Base-by-base conservation (phyloP, 2,329 filamentous ascomycete species). In the Fusarium xylarioides region DNA sequence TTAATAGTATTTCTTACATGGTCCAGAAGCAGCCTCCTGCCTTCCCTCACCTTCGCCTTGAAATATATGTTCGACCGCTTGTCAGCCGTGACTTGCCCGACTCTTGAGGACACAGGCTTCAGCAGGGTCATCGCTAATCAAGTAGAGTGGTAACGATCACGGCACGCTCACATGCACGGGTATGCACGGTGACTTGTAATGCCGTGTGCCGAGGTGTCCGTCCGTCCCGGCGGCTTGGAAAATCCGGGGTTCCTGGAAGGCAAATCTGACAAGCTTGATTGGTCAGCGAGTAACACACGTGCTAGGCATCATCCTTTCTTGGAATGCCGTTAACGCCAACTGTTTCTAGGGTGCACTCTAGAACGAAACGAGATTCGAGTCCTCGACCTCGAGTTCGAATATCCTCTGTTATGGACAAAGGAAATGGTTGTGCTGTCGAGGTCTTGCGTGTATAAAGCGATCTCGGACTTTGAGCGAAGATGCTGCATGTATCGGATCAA, bases 181-280 rank as follows among this genome's bases (percentile, higher is more conserved):
- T 66, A 66, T 66, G 50, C 43, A 43, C 43, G 15, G 23, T 38
- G 42, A 23, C 37, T 44, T 26, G 26, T 49, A 57, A 49, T 66
- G 38, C 30, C 52, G 55, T 47, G 63, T 62, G 47, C 66, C 53
- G 61, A 68, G 40, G 58, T 63, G 53, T 49, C 40, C 21, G 43
- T 53, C 63, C 61, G 6, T 23, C n/a, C 9, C 4, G 26, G 26
- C 26, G 26, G 5, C 63, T 42, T 58, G 21, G 58, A 64, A 70
- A 63, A 67, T 68, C 68, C 50, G 69, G 69, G 66, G 70, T 73
- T 57, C 34, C 47, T 66, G 69, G 62, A 57, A 63, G 70, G 47
- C 47, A 28, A 70, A 55, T 63, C 40, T 50, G 8, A 16, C n/a
- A 37, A 7, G 37, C 19, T 6, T 68, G 57, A 74, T 73, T 73